phyloP scores from a whole-genome alignment of 1,284 basidiomycete species.

The Boletus smithii region DNA sequence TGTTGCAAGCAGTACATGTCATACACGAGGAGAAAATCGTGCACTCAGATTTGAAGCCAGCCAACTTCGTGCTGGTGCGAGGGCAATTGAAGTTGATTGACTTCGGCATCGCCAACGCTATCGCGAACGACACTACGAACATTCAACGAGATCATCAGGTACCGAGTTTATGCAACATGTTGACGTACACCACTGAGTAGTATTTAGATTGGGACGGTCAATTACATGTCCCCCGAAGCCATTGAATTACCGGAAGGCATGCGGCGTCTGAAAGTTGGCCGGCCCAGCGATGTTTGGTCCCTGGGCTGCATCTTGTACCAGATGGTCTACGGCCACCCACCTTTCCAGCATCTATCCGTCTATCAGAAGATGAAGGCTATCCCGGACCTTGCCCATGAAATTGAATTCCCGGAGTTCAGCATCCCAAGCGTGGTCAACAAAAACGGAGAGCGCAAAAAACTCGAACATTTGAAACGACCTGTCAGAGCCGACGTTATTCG shows the following conservation, averaged over 20 bases:
- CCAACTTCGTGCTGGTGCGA: constrained; percentile 92
- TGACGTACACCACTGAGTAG: constrained; percentile 5
- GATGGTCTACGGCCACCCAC: constrained; percentile 94
- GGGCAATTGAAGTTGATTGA: constrained; percentile 94
- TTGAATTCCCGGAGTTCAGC: constrained; percentile 69
- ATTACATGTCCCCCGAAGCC: constrained; percentile 95
- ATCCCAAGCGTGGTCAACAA: constrained; percentile 41
- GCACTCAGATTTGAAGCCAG: constrained; percentile 94
- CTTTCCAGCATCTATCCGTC: constrained; percentile 83
- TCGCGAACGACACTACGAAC: constrained; percentile 95
- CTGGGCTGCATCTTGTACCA: constrained; percentile 96
- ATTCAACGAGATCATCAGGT: constrained; percentile 93
- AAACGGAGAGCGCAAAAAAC: constrained; percentile 40
- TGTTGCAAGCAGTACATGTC: constrained; percentile 93
- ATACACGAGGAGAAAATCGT: constrained; percentile 97
- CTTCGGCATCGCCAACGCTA: constrained; percentile 95
- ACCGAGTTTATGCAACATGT: constrained; percentile 10
- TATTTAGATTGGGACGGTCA: constrained; percentile 82
- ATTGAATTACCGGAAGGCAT: constrained; percentile 79
- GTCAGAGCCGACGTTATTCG: constrained; percentile 70
- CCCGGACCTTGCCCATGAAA: constrained; percentile 66
- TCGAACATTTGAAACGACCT: constrained; percentile 59
- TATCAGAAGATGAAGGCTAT: constrained; percentile 89
- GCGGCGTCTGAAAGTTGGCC: constrained; percentile 78
- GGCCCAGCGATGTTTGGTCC: constrained; percentile 94